phyloP scores from a whole-genome alignment of 208 protist genomes.

The Phytomonas sp. region DNA sequence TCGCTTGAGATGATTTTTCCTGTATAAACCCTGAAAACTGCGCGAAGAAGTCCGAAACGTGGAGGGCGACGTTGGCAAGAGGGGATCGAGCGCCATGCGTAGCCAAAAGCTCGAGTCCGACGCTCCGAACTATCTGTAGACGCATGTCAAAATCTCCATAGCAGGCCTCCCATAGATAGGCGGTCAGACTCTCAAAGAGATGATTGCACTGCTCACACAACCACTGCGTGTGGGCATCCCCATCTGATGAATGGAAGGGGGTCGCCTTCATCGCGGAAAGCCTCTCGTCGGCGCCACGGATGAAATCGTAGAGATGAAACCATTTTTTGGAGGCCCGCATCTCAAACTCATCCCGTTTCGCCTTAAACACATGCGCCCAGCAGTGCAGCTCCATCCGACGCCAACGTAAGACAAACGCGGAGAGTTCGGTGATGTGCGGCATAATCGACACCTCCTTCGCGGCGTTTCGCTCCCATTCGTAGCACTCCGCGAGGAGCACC shows the following conservation, averaged over 20 bases:
- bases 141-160: conserved; percentile 74
- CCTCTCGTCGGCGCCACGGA: conserved; percentile 17
- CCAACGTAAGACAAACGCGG: conserved; percentile 94
- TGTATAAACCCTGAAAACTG: conserved; percentile 59
- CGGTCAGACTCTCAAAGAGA: conserved; percentile 13
- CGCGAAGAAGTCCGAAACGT: conserved; percentile 78
- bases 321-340: conserved; percentile 52
- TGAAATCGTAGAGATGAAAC: conserved; percentile 75
- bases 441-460: conserved; percentile 85
- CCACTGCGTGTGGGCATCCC: not conserved
- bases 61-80: conserved; percentile 64
- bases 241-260: not conserved
- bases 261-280: conserved; percentile 1
- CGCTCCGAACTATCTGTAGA: conserved; percentile 48
- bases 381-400: conserved; percentile 93
- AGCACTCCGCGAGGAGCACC: conserved; percentile 89
- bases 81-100: conserved; percentile 26
- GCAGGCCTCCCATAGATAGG: conserved; percentile 55
- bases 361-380: conserved; percentile 89
- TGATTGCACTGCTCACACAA: not conserved
- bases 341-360: conserved; percentile 71
- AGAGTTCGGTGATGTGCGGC: conserved; percentile 82
- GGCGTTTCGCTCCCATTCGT: conserved; percentile 96
- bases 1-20: conserved; percentile 25
- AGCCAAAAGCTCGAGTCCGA: conserved; percentile 60